Evolutionary conservation across 2,329 filamentous ascomycete species (phyloP).

Genomic region (Aspergillus udagawae): DNA sequence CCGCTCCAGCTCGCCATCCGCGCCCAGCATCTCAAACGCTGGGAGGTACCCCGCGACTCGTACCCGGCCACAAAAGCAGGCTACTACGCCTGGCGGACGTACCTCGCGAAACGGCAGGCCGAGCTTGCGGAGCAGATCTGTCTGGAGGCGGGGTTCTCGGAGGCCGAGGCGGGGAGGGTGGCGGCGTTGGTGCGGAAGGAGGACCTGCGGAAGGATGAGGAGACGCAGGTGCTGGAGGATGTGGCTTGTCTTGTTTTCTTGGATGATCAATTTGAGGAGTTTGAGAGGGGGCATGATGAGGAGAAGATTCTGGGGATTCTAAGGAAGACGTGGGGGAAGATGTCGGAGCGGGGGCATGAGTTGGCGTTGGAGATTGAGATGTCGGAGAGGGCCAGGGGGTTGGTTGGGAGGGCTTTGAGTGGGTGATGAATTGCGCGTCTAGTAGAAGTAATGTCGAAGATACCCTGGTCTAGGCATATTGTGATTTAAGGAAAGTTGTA

Average conservation of each 20-base stretch:
- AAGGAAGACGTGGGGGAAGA: conserved; percentile 72
- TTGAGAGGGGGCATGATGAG: conserved; percentile 64
- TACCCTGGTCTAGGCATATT: not conserved
- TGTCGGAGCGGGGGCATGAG: conserved; percentile 59
- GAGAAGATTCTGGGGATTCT: conserved; percentile 71
- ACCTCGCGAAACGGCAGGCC: conserved; percentile 68
- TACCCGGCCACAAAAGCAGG: conserved; percentile 73
- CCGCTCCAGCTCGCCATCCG: conserved; percentile 70
- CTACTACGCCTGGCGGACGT: conserved; percentile 75
- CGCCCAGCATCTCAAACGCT: conserved; percentile 80
- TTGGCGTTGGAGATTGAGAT: conserved; percentile 65
- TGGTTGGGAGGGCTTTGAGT: conserved; percentile 63
- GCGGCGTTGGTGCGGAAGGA: conserved; percentile 76
- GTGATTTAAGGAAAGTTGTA: not conserved
- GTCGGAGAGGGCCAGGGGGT: conserved; percentile 56
- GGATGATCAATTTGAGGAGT: conserved; percentile 80
- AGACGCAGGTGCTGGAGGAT: conserved; percentile 73
- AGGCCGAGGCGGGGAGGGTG: conserved; percentile 58
- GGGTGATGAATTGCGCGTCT: conserved; percentile 16
- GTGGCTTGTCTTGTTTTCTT: conserved; percentile 83
- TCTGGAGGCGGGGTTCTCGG: conserved; percentile 46
- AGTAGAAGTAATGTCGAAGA: not conserved
- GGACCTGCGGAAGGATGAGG: conserved; percentile 53
- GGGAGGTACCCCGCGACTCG: conserved; percentile 71
- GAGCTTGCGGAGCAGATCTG: conserved; percentile 56